Conservation (phyloP, 2,329 filamentous ascomycete species). For the Fusarium napiforme region DNA sequence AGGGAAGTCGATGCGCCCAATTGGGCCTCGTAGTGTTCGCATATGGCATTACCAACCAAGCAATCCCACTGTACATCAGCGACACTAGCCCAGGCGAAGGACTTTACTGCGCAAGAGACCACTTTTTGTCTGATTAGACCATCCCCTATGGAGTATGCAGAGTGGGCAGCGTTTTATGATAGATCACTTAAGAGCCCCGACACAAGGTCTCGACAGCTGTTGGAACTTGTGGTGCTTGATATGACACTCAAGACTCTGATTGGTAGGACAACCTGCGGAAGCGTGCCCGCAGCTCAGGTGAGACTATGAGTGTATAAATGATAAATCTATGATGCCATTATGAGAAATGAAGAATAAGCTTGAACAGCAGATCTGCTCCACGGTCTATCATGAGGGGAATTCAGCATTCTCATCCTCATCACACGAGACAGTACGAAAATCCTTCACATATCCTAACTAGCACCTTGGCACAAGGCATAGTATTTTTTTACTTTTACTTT, state of each 20-base stretch:
- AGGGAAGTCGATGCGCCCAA: not conserved
- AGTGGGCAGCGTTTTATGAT: conserved; percentile 31
- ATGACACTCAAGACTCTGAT: conserved; percentile 24
- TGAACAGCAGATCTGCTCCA: conserved; percentile 4
- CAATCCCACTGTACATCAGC: conserved; percentile 23
- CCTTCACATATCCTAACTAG: not conserved
- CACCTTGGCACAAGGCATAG: conserved; percentile 5
- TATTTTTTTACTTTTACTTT: not conserved
- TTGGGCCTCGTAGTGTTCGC: not conserved
- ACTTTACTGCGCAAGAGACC: conserved; percentile 15
- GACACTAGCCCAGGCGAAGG: conserved; percentile 26
- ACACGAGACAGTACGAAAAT: conserved; percentile 12
- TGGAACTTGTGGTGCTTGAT: conserved; percentile 25
- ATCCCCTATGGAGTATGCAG: conserved; percentile 6
- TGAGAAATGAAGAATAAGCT: conserved; percentile 15
- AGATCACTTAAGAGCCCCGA: conserved; percentile 29
- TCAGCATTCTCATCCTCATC: not conserved
- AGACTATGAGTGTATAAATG: conserved; percentile 32
- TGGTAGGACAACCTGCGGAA: not conserved
- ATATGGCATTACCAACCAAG: not conserved
- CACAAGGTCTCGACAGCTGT: conserved; percentile 17
- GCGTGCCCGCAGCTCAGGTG: conserved; percentile 18
- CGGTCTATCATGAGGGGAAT: not conserved
- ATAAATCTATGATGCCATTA: conserved; percentile 36
- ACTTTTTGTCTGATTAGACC: conserved; percentile 43